Percentiles rank a stretch among this genome's conserved stretches.
Evolutionary conservation across 192 early-diverging fungal genomes (phyloP).

Genomic region (Phlyctochytrium bullatum): DNA sequence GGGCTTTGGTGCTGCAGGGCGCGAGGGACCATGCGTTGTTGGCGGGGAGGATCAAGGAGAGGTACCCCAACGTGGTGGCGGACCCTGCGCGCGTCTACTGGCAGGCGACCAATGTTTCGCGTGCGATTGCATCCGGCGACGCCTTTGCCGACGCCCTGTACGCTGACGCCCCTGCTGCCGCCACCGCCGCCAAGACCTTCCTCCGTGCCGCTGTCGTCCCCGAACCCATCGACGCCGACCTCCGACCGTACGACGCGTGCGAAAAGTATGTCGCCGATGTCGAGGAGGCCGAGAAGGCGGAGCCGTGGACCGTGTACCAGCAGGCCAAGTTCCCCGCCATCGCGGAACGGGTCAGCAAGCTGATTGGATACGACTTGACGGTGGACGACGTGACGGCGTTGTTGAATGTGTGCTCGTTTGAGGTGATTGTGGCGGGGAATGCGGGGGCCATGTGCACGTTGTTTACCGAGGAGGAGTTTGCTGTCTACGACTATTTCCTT

Average conservation of each 20-base stretch:
- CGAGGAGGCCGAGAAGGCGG: not conserved
- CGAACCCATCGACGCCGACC: slow-evolving; percentile 24
- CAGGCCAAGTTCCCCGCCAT: slow-evolving; percentile 24
- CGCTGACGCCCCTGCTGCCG: not conserved
- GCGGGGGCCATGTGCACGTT: slow-evolving; percentile 28
- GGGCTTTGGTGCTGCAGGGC: slow-evolving; percentile 27
- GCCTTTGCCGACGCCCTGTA: slow-evolving; percentile 8
- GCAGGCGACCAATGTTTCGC: slow-evolving; percentile 35
- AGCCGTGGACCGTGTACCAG: slow-evolving; percentile 3
- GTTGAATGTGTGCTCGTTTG: slow-evolving; percentile 35
- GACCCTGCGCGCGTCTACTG: slow-evolving; percentile 13
- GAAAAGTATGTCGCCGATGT: slow-evolving; percentile 1
- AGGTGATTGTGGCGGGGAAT: slow-evolving; percentile 28
- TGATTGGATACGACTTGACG: slow-evolving; percentile 3
- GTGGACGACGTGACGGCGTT: slow-evolving; percentile 16
- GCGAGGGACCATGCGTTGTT: slow-evolving; percentile 20
- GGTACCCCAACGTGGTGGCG: slow-evolving; percentile 19
- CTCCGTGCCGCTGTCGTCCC: slow-evolving; percentile 17
- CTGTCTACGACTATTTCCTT: slow-evolving; percentile 13
- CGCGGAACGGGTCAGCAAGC: slow-evolving; percentile 5
- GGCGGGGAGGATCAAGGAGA: slow-evolving; percentile 15
- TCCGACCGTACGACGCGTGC: slow-evolving; percentile 34
- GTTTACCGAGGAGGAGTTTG: slow-evolving; percentile 24
- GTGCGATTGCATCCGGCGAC: slow-evolving; percentile 18
- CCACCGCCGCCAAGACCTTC: slow-evolving; percentile 5